Percentiles rank a stretch among this genome's conserved stretches.
Conservation (phyloP, 176 grass and related monocot species). For the Thalia dealbata region DNA sequence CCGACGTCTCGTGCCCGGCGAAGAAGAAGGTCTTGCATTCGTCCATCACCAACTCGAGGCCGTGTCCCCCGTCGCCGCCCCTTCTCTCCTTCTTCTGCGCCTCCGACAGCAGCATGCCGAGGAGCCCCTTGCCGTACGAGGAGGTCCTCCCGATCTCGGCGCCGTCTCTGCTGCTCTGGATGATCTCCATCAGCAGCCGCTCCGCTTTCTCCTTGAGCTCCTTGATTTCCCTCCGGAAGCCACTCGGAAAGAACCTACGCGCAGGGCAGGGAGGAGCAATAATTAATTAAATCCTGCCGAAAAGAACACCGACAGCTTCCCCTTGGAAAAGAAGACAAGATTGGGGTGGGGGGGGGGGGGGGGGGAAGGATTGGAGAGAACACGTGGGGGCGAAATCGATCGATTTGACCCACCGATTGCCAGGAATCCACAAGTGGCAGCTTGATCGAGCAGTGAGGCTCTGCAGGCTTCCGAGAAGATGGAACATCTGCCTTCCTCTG, state of each 20-base stretch:
- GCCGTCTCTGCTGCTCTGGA: conserved; percentile 49
- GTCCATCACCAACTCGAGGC: conserved; percentile 60
- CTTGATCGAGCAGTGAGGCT: conserved; percentile 62
- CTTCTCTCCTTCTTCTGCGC: conserved; percentile 44
- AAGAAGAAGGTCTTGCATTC: conserved; percentile 99
- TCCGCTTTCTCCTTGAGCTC: conserved; percentile 59
- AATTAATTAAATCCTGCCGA: not conserved
- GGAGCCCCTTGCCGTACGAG: conserved; percentile 42
- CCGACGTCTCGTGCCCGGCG: conserved; percentile 81
- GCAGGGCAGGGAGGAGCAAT: not conserved
- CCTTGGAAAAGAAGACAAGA: too few relatives aligned
- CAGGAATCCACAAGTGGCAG: conserved; percentile 79
- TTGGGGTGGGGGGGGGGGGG: too few relatives aligned
- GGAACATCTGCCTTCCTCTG: conserved; percentile 58
- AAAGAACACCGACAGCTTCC: not conserved
- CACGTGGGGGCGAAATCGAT: not conserved
- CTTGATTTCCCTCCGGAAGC: conserved; percentile 64
- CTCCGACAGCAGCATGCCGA: conserved; percentile 53
- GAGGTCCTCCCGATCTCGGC: conserved; percentile 55
- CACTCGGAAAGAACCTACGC: conserved; percentile 71
- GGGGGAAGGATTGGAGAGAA: too few relatives aligned
- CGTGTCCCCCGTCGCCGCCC: conserved; percentile 40
- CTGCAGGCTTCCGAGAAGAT: conserved; percentile 60
- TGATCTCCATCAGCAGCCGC: conserved; percentile 50
- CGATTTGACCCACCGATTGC: conserved; percentile 35